These are phyloP conservation scores for Podospora sp. DNA, from an alignment of 495 filamentous ascomycete genomes.

Conservation along the genomic window DNA sequence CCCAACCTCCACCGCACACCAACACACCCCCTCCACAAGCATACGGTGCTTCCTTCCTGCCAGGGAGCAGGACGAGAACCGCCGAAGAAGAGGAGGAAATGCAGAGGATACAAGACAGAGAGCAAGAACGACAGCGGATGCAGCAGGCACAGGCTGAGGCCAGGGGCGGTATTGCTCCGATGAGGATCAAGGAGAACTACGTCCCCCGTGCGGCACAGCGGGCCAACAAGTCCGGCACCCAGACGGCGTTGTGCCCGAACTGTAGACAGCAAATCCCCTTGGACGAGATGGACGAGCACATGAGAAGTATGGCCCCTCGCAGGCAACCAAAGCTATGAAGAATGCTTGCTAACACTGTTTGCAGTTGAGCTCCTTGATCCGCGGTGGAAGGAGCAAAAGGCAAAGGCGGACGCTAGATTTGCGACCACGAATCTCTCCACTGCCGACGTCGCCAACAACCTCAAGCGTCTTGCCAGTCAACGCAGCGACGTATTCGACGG, in stretches of 20 bases:
- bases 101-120: conserved; percentile 65
- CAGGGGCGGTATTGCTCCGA: conserved; percentile 67
- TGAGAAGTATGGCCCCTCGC: conserved; percentile 68
- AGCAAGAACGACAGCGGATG: conserved; percentile 68
- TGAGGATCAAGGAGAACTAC: conserved; percentile 93
- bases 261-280: conserved; percentile 87
- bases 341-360: conserved; percentile 11
- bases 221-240: conserved; percentile 62
- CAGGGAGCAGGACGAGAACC: conserved; percentile 29
- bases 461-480: conserved; percentile 95
- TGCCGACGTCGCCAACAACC: conserved; percentile 84
- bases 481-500: conserved; percentile 89
- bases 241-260: conserved; percentile 86
- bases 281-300: conserved; percentile 87
- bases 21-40: conserved; percentile 42
- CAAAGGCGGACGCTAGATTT: conserved; percentile 80
- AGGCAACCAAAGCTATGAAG: neutral
- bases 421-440: conserved; percentile 87
- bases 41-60: conserved; percentile 34
- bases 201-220: conserved; percentile 80
- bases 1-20: conserved; percentile 36
- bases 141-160: conserved; percentile 79
- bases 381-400: conserved; percentile 92
- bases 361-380: conserved; percentile 82
- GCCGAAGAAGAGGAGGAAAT: conserved; percentile 66